Base-by-base conservation (phyloP, 2,329 filamentous ascomycete genomes). In the Penicillium sp. region DNA sequence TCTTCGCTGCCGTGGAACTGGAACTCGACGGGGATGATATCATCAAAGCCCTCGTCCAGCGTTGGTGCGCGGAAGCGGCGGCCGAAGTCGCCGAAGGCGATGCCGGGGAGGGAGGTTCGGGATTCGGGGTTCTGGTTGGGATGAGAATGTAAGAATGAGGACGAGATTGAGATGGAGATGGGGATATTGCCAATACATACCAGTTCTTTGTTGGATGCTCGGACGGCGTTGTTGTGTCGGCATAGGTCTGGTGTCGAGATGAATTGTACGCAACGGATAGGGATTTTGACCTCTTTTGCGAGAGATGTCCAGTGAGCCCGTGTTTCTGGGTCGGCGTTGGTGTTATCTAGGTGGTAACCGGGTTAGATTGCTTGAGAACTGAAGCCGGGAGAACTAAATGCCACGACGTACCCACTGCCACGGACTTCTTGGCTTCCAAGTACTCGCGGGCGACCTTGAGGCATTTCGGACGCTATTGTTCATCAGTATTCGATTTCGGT, bases 241-340 rank as follows among this genome's bases (percentile, higher is more conserved):
- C 84, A 86, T 9, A 96, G 72, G 43, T 84, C 81, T 27, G 86
- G 74, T 1, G 87, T 81, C 13, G 91, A 89, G 51, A 87, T 89
- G 78, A 99, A 94, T 75, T 89, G 89, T 10, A 97, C 81, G 70
- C 93, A 96, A 47, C 93, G 89, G 66, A 96, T 89, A 2, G 90
- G 88, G 2, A 95, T 81, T 4, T 84, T 79, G 68, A 86, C 78
- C 67, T 88, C 88, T 62, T 82, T 83, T 19, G 92, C 92, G 31
- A 97, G 76, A 27, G 84, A 79, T 33, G 91, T 76, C 93, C 93
- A 97, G 59, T 89, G 78, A n/a, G 83, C 82, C 63, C 94, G 84
- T 25, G 88, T 91, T 52, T 90, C 88, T 12, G 81, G 73, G 75
- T 96, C 89, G 31, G 93, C 86, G 72, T 99, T 99, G n/a, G 94